Evolutionary conservation across 2,329 filamentous ascomycete genomes (phyloP), one percentile per base, ranked within the genome.

Genomic region (Pseudocercospora cruenta): DNA sequence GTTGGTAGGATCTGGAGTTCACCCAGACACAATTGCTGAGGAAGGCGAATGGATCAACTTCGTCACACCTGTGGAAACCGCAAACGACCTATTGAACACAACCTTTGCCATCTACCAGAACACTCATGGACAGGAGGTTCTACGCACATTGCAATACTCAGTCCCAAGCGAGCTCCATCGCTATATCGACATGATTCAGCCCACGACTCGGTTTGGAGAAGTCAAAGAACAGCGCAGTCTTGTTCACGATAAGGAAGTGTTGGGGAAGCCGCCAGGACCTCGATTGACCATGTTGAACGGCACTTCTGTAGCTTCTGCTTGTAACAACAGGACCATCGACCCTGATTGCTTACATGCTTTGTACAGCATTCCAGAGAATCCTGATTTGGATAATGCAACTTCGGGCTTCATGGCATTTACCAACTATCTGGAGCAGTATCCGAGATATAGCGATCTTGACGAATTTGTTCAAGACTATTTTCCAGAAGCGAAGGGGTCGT

Each of bases 31-130:
- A 14, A 65, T 70, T 16, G 78, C 85, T 57, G 79, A 86, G 12
- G 78, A 83, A 67, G 82, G 84, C 65, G 84, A 89, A 74, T 90
- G 88, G 88, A 80, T 91, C 71, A 86, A 83, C 67, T 69, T 91
- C 72, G 78, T 80, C 57, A 82, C 83, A 2, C 82, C 82, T 1
- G 82, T 70, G 6, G 21, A 62, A n/a, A 33, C 64, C 49, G 68
- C 88, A 4, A 84, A 88, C 65, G 74, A 77, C 12, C 80, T 91
- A 73, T 78, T 90, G 69, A 80, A 83, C 67, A 86, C 88, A 3
- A 79, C 80, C 6, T 90, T 90, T 75, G 82, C 81, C 64, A 82
- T 83, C 69, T 90, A 86, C 43, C 21, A 60, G 36, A 53, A 65
- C 69, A 70, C 78, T 9, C 76, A 85, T 67, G 72, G 78, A 12